Evolutionary conservation across 139 green algal genomes (phyloP), one percentile per base, ranked within the genome.

Genomic region (Zygnema cylindricum): DNA sequence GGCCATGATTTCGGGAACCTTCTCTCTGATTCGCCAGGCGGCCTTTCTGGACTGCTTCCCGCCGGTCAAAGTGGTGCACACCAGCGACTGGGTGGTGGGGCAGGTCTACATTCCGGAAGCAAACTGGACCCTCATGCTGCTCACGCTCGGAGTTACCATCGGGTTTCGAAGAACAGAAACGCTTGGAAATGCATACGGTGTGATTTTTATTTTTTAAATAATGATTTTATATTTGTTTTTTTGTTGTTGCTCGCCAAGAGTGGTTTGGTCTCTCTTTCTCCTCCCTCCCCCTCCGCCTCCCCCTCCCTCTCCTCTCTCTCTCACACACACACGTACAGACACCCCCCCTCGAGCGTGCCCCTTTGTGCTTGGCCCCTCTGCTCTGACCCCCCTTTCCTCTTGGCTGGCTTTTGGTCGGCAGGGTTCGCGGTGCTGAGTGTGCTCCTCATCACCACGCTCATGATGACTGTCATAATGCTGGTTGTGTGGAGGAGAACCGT

Each of bases 51-150:
- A 82, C 54, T 94, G 89, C 82, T 95, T 95, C 84, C 93, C 93
- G 0, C 88, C 90, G 22, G 63, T 95, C 43, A 90, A 49, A 16
- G 55, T 95, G 1, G 36, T 77, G 21, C 87, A 95, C 91, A 92
- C 92, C 36, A 91, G 43, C 57, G 30, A 25, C 21, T 36, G 69
- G 25, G 36, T 86, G 43, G 57, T 69, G 36, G 91, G 93, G 2
- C 92, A 94, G 35, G 85, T 95, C 1, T 95, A 94, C 91, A 91
- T 95, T n/a, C 76, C 93, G 1, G 93, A 91, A 23, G 75, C 93
- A 40, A 95, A 95, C 82, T 95, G 69, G 40, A 33, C 87, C 39
- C 90, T 95, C 71, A 91, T 95, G 73, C 38, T 94, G 0, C 41
- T 92, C 11, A 87, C 73, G n/a, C 38, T 95, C 7, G 76, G 88